Evolutionary conservation across 352 stramenopile genomes (phyloP).

Genomic region (Globisporangium nodosum): DNA sequence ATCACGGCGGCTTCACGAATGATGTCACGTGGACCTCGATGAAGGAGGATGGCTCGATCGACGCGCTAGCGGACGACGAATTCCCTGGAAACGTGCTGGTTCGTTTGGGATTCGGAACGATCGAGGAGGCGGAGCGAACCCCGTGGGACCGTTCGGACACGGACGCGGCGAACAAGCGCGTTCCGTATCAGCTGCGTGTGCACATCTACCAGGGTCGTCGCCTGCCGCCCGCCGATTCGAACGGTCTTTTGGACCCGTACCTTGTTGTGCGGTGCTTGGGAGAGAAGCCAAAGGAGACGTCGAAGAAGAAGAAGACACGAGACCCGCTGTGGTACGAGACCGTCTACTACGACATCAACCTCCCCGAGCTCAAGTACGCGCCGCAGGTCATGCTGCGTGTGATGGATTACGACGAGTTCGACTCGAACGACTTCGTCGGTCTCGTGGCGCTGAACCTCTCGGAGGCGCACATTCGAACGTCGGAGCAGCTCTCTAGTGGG

Average conservation of each 20-base stretch:
- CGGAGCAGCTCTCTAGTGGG: constrained; percentile 41
- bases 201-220: constrained; percentile 53
- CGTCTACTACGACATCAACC: constrained; percentile 80
- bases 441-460: constrained; percentile 56
- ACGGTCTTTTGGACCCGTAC: constrained; percentile 82
- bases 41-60: constrained; percentile 52
- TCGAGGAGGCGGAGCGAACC: constrained; percentile 49
- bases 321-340: constrained; percentile 88
- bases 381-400: constrained; percentile 75
- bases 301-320: constrained; percentile 69
- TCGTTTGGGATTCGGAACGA: constrained; percentile 56
- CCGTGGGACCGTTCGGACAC: constrained; percentile 46
- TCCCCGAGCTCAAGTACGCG: constrained; percentile 70
- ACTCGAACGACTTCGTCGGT: constrained; percentile 65
- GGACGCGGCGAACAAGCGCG: constrained; percentile 44
- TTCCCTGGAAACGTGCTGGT: constrained; percentile 74
- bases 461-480: constrained; percentile 64
- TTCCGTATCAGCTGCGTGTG: constrained; percentile 73
- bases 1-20: constrained; percentile 29
- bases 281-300: constrained; percentile 68
- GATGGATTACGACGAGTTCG: constrained; percentile 80
- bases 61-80: constrained; percentile 35
- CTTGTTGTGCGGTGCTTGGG: constrained; percentile 76
- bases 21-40: constrained; percentile 59
- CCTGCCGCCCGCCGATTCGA: constrained; percentile 73